Evolutionary conservation across 1,284 basidiomycete species (phyloP).

Genomic region (Leccinum subrobustum): DNA sequence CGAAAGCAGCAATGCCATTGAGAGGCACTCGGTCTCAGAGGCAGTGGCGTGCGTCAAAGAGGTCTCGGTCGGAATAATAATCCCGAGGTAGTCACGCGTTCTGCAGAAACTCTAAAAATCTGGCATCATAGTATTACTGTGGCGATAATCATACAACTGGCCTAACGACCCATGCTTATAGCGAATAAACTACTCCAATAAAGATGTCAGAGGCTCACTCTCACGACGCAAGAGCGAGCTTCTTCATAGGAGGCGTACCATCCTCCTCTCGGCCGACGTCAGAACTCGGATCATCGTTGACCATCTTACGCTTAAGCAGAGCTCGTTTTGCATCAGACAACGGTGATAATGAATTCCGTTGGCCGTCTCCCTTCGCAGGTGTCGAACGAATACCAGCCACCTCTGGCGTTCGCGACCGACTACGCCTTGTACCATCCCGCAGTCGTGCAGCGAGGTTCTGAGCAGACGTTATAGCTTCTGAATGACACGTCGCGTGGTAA

Average conservation of each 20-base stretch:
- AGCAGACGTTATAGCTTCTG: conserved; percentile 67
- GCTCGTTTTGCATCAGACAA: conserved; percentile 49
- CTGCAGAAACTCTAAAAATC: neutral
- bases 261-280: conserved; percentile 34
- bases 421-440: conserved; percentile 58
- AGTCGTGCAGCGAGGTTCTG: conserved; percentile 64
- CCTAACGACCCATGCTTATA: conserved; percentile 20
- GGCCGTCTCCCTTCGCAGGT: conserved; percentile 39
- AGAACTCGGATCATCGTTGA: conserved; percentile 42
- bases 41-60: neutral
- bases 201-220: conserved; percentile 21
- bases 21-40: neutral
- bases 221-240: conserved; percentile 43
- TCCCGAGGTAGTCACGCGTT: neutral
- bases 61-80: neutral
- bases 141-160: conserved; percentile 26
- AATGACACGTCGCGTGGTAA: conserved; percentile 91
- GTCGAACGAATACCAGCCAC: conserved; percentile 39
- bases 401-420: conserved; percentile 75
- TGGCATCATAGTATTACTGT: conserved; percentile 18
- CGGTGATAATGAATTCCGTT: conserved; percentile 42
- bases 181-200: conserved; percentile 38
- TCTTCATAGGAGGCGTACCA: conserved; percentile 59
- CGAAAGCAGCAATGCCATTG: conserved; percentile 13
- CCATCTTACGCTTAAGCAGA: conserved; percentile 71